These are phyloP conservation scores for Exobasidium rhododendri DNA, from an alignment of 1,284 basidiomycete species.

Conservation along the genomic window DNA sequence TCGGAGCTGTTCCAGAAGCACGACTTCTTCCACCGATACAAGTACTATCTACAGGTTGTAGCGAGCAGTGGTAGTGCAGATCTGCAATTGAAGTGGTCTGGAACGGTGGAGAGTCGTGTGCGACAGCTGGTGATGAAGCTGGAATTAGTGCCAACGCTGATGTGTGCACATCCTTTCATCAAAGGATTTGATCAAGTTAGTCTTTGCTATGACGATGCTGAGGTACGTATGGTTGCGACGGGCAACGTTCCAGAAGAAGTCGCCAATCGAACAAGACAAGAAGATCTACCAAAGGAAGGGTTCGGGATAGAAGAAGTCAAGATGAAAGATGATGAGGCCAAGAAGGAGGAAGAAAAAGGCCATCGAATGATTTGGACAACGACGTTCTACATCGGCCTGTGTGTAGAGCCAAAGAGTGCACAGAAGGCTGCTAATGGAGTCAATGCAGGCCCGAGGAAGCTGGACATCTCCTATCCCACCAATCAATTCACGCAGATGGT, in stretches of 20 bases:
- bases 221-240: conserved; percentile 48
- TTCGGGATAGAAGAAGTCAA: conserved; percentile 32
- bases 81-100: conserved; percentile 90
- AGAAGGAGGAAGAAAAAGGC: conserved; percentile 50
- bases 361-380: conserved; percentile 81
- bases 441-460: conserved; percentile 61
- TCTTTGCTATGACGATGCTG: conserved; percentile 76
- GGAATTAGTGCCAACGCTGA: conserved; percentile 86
- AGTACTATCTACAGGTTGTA: conserved; percentile 96
- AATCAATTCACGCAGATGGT: conserved; percentile 92
- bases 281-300: conserved; percentile 37
- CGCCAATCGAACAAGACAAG: conserved; percentile 42
- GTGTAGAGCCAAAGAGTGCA: conserved; percentile 87
- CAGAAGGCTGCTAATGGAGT: conserved; percentile 47
- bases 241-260: conserved; percentile 49
- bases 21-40: conserved; percentile 95
- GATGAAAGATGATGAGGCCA: conserved; percentile 32
- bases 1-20: conserved; percentile 75
- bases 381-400: conserved; percentile 93
- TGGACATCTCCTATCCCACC: conserved; percentile 96
- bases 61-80: conserved; percentile 77
- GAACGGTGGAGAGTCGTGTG: conserved; percentile 94
- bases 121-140: conserved; percentile 96
- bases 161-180: conserved; percentile 88
- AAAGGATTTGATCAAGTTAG: conserved; percentile 87